Percentiles rank a stretch among this genome's conserved stretches.
Evolutionary conservation across 805 yeast genomes (phyloP).

Genomic region (Pichia heedii): DNA sequence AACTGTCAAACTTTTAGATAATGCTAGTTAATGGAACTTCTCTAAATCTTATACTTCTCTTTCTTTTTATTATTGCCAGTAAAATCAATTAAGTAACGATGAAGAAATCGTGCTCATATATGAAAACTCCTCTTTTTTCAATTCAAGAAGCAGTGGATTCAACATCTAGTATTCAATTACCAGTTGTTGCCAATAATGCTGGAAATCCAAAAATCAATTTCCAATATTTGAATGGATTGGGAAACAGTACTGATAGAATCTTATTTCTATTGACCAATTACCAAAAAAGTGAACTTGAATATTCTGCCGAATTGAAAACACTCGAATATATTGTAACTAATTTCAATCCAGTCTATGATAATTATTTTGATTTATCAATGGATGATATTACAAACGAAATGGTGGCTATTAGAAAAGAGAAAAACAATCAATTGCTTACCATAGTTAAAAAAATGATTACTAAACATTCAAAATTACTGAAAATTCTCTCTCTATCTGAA

Average conservation of each 20-base stretch:
- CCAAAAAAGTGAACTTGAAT: conserved; percentile 14
- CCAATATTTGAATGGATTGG: too few relatives aligned
- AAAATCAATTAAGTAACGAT: neutral
- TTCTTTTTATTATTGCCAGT: too few relatives aligned
- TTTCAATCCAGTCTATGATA: conserved; percentile 23
- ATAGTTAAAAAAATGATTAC: conserved; percentile 11
- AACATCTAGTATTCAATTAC: conserved; percentile 8
- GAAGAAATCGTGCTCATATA: conserved; percentile 8
- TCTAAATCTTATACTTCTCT: neutral
- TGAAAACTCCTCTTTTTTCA: conserved; percentile 16
- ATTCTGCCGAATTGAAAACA: conserved; percentile 15
- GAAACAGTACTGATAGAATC: too few relatives aligned
- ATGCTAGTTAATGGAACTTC: too few relatives aligned
- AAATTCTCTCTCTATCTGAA: conserved; percentile 12
- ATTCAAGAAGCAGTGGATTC: conserved; percentile 15
- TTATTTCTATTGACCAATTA: conserved; percentile 9
- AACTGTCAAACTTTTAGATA: too few relatives aligned
- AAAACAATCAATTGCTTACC: conserved; percentile 15
- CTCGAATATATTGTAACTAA: conserved; percentile 15
- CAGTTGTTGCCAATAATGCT: too few relatives aligned
- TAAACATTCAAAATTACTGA: conserved; percentile 15
- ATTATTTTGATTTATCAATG: conserved; percentile 21
- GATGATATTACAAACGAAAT: conserved; percentile 20
- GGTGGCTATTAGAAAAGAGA: conserved; percentile 12
- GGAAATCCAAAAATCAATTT: too few relatives aligned